Evolutionary conservation across 2,329 filamentous ascomycete species (phyloP).

Genomic region (Sclerotiophoma versabilis): DNA sequence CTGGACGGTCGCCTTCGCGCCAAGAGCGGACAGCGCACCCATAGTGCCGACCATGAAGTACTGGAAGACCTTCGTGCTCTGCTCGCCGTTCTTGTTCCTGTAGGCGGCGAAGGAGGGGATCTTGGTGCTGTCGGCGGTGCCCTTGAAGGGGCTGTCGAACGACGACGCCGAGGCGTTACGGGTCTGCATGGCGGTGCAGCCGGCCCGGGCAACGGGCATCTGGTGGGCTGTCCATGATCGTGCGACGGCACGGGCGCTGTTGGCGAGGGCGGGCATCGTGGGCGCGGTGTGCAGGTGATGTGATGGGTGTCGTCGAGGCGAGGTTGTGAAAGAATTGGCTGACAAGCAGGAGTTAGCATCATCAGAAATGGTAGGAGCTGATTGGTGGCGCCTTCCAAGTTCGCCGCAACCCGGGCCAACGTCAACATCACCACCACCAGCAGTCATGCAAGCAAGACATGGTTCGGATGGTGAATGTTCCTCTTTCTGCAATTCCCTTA

Average conservation of each 20-base stretch:
- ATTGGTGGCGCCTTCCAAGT: slow-evolving; percentile 6
- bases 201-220: slow-evolving; percentile 55
- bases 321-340: slow-evolving; percentile 38
- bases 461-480: not conserved
- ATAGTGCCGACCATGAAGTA: slow-evolving; percentile 99
- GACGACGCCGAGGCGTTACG: slow-evolving; percentile 54
- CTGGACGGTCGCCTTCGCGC: slow-evolving; percentile 97
- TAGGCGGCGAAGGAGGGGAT: slow-evolving; percentile 93
- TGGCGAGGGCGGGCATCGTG: slow-evolving; percentile 59
- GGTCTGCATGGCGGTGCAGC: slow-evolving; percentile 54
- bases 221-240: slow-evolving; percentile 57
- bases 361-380: slow-evolving; percentile 1
- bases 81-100: slow-evolving; percentile 71
- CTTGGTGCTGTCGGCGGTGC: slow-evolving; percentile 62
- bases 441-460: not conserved
- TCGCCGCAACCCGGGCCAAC: slow-evolving; percentile 10
- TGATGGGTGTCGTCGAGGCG: slow-evolving; percentile 25
- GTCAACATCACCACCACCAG: not conserved
- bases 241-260: slow-evolving; percentile 55
- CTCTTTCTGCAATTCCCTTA: not conserved
- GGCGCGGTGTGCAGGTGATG: slow-evolving; percentile 38
- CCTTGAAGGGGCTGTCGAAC: slow-evolving; percentile 65
- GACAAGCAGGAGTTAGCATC: not conserved
- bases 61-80: slow-evolving; percentile 83
- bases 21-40: slow-evolving; percentile 88